Evolutionary conservation across 1,284 basidiomycete species (phyloP).

Genomic region (Apiotrichum akiyoshidainum): DNA sequence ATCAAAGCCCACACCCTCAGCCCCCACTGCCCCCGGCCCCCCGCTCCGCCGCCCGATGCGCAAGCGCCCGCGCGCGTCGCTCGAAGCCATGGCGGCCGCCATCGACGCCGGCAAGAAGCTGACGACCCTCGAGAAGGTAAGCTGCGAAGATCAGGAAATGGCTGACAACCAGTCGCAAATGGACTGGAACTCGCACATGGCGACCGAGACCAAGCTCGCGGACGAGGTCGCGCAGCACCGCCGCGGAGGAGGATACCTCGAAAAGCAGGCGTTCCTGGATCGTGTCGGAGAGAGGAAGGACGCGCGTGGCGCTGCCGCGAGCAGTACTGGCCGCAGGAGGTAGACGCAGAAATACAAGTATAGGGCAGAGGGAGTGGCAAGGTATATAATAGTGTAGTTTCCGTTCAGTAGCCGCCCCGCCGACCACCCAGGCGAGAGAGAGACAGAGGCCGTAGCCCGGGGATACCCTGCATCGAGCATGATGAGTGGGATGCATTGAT

Average conservation of each 20-base stretch:
- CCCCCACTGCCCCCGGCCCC: slow-evolving; percentile 9
- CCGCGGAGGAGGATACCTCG: slow-evolving; percentile 41
- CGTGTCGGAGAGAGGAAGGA: slow-evolving; percentile 39
- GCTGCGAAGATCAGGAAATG: neutral
- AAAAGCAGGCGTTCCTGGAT: slow-evolving; percentile 47
- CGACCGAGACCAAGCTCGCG: slow-evolving; percentile 22
- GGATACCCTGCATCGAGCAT: slow-evolving; percentile 1
- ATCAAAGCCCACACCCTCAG: neutral
- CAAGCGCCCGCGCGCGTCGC: slow-evolving; percentile 43
- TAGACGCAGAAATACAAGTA: neutral
- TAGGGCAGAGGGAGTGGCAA: too few relatives aligned
- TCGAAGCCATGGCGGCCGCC: slow-evolving; percentile 47
- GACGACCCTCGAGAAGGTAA: slow-evolving; percentile 50
- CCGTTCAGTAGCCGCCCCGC: too few relatives aligned
- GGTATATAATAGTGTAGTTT: too few relatives aligned
- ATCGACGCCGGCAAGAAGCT: slow-evolving; percentile 49
- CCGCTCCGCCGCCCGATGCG: slow-evolving; percentile 22
- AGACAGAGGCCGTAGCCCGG: too few relatives aligned
- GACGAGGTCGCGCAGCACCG: slow-evolving; percentile 46
- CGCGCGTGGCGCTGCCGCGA: neutral
- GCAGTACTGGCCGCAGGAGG: neutral
- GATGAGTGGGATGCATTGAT: slow-evolving; percentile 6
- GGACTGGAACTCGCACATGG: slow-evolving; percentile 47
- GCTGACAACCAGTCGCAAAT: slow-evolving; percentile 39
- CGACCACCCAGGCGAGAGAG: too few relatives aligned